These are phyloP conservation scores for Colletotrichum nymphaeae DNA, from an alignment of 2,329 filamentous ascomycete species.

Conservation along the genomic window DNA sequence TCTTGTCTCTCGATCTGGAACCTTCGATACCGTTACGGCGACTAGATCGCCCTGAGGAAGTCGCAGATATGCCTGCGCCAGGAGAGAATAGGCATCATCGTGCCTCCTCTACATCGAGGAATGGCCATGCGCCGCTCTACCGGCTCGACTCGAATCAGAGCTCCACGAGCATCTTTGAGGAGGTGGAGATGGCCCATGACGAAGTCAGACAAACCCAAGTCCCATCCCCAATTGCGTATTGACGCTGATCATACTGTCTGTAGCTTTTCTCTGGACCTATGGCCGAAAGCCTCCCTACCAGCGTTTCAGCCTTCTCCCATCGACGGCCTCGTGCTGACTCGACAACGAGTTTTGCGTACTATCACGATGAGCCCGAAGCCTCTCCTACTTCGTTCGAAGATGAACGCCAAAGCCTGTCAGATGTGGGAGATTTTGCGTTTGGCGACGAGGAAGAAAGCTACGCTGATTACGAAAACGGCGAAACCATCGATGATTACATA, in stretches of 20 bases:
- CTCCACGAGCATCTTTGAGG: slow-evolving; percentile 85
- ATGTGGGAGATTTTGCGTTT: slow-evolving; percentile 53
- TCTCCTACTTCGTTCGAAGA: slow-evolving; percentile 39
- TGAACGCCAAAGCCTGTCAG: slow-evolving; percentile 46
- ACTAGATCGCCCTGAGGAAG: not conserved
- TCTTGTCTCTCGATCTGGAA: slow-evolving; percentile 2
- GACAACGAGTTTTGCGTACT: slow-evolving; percentile 89
- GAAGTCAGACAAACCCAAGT: slow-evolving; percentile 68
- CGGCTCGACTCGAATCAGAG: slow-evolving; percentile 77
- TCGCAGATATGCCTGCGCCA: slow-evolving; percentile 16
- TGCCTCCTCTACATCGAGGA: slow-evolving; percentile 24
- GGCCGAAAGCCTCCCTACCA: slow-evolving; percentile 95
- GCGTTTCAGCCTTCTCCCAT: slow-evolving; percentile 90
- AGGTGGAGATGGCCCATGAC: slow-evolving; percentile 99
- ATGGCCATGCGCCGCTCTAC: slow-evolving; percentile 59
- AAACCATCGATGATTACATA: slow-evolving; percentile 57
- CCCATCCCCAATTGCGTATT: not conserved
- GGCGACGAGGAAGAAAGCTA: slow-evolving; percentile 52
- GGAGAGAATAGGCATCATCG: slow-evolving; percentile 12
- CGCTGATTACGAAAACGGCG: slow-evolving; percentile 52
- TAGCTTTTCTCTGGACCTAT: slow-evolving; percentile 90
- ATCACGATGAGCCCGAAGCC: slow-evolving; percentile 65
- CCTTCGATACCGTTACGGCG: not conserved
- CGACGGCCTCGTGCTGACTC: slow-evolving; percentile 85
- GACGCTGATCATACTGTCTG: not conserved